A percentile compares a stretch with the other conserved stretches of the same genome.
phyloP scores from a whole-genome alignment of 768 basidiomycete genomes.

The Rhodotorula kratochvilovae region DNA sequence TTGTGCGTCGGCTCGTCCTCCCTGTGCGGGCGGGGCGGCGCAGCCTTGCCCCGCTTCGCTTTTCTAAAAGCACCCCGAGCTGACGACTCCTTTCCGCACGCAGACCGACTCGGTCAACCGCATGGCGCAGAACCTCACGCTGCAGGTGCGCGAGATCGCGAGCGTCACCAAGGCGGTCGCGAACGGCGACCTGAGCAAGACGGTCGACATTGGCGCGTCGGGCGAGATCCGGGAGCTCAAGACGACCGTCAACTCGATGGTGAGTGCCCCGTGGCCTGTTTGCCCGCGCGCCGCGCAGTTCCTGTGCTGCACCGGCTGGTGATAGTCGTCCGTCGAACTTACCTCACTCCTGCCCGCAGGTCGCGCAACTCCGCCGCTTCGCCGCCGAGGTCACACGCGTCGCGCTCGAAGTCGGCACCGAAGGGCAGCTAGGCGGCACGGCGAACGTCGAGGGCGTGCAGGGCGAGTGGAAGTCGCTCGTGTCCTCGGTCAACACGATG shows the following conservation, averaged over 20 bases:
- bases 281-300: too few relatives aligned
- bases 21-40: too few relatives aligned
- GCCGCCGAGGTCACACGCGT: slow-evolving; percentile 52
- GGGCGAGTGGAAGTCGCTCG: slow-evolving; percentile 88
- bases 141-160: slow-evolving; percentile 49
- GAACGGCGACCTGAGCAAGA: slow-evolving; percentile 81
- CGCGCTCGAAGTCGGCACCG: slow-evolving; percentile 53
- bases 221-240: slow-evolving; percentile 66
- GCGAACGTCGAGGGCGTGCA: slow-evolving; percentile 85
- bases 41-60: background rate
- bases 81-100: too few relatives aligned
- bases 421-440: slow-evolving; percentile 62
- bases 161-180: slow-evolving; percentile 85
- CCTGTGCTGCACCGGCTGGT: too few relatives aligned
- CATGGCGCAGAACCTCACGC: slow-evolving; percentile 50
- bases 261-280: slow-evolving; percentile 50
- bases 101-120: slow-evolving; percentile 43
- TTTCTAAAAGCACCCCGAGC: too few relatives aligned
- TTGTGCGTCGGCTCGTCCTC: slow-evolving; percentile 4
- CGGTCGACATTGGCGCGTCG: slow-evolving; percentile 78
- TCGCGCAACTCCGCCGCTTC: slow-evolving; percentile 51
- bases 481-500: slow-evolving; percentile 71
- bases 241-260: slow-evolving; percentile 87
- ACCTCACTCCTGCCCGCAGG: slow-evolving; percentile 52
- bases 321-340: too few relatives aligned